These are phyloP conservation scores for Monosporascus ibericus DNA, from an alignment of 2,329 filamentous ascomycete genomes.

Conservation along the genomic window DNA sequence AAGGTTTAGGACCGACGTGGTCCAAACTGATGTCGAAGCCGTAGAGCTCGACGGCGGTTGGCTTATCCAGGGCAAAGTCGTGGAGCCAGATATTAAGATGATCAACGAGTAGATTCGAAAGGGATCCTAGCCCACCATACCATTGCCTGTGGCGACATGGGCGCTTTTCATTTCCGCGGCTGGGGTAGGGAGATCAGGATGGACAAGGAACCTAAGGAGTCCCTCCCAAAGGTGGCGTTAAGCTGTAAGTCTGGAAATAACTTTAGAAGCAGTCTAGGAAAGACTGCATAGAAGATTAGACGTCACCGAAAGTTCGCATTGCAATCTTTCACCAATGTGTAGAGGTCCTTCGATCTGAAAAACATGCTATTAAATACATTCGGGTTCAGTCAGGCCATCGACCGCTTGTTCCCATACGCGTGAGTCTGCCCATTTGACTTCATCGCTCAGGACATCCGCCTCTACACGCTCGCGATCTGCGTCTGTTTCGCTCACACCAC, in stretches of 20 bases:
- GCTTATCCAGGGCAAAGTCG: constrained; percentile 1
- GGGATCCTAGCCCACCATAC: neutral
- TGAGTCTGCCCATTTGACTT: no score
- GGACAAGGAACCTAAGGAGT: constrained; percentile 7
- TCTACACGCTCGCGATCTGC: no score
- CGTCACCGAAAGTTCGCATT: constrained; percentile 1
- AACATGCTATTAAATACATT: no score
- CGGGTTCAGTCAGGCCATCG: no score
- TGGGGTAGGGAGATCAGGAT: constrained; percentile 4
- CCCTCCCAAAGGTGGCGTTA: constrained; percentile 8
- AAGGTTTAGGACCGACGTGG: constrained; percentile 6
- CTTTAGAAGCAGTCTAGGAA: no score
- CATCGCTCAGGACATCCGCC: no score
- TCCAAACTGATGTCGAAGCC: constrained; percentile 13
- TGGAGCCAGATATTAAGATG: constrained; percentile 7
- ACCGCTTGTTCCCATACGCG: no score
- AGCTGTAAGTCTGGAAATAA: constrained; percentile 4
- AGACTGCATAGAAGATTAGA: neutral
- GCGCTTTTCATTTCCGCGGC: constrained; percentile 4
- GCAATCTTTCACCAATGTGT: constrained; percentile 11
- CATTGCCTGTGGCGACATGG: constrained; percentile 7
- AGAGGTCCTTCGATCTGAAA: no score
- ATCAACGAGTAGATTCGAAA: neutral
- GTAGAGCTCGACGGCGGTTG: constrained; percentile 3
- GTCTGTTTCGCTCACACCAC: no score